Evolutionary conservation across 73 alveolate genomes (phyloP), one percentile per base, ranked within the genome.

Genomic region (Urostyla sp.): DNA sequence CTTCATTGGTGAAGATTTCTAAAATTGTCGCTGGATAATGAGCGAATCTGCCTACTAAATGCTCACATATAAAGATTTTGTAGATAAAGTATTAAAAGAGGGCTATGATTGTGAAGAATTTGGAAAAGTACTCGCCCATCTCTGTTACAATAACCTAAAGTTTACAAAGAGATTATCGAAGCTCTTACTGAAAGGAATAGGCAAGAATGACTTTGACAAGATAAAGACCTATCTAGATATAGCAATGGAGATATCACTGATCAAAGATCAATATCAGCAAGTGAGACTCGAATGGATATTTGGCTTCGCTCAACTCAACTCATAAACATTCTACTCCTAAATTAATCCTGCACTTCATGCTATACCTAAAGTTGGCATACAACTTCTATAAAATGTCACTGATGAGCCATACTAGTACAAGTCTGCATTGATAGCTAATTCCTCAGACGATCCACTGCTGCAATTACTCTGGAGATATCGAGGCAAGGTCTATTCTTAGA

Each of bases 221-320:
- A 74, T 90, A 38, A 75, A 90, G 82, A 40, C 49, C 53, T 85
- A 80, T 21, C 58, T 76, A 59, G 91, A 66, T 27, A 91, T 57
- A 7, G 58, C 83, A 10, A 63, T 78, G 30, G 55, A 60, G 24
- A 55, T 82, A 30, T 67, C 75, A 40, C 45, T 67, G 30, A 59
- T 90, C 18, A 61, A 78, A n/a, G 96, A 90, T 56, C 34, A 44
- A 10, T 55, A 31, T 38, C 54, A 63, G 38, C 10, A 24, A 23
- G 72, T 49, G 28, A 76, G 92, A 54, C 46, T 88, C 15, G 96
- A 90, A 36, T 85, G 94, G 91, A 75, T 90, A 20, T 58, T 90
- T 21, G 96, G 96, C 7, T 66, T 67, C 60, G 61, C 58, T 5
- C 37, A 23, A 20, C 69, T 35, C 32, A 49, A 34, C 24, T 69